Evolutionary conservation across 2,329 filamentous ascomycete genomes (phyloP).

Genomic region (Amesomyces nigricolor): DNA sequence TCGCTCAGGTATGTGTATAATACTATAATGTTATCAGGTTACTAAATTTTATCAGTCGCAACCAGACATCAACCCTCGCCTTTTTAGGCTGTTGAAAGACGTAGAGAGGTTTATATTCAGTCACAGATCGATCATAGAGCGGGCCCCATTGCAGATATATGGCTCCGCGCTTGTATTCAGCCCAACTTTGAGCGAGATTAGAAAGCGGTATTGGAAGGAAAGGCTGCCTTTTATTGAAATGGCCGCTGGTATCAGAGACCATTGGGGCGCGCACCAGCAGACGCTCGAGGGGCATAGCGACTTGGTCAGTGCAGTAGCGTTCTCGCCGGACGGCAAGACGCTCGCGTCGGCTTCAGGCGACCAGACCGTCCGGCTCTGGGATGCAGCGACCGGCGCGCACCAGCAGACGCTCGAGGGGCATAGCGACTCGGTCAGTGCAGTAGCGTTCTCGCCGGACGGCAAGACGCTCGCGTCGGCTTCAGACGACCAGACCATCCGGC

Average conservation of each 20-base stretch:
- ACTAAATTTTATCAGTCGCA: neutral
- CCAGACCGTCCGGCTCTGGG: slow-evolving; percentile 3
- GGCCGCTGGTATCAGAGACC: neutral
- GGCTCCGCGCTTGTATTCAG: slow-evolving; percentile 12
- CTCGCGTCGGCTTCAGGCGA: neutral
- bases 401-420: slow-evolving; percentile 15
- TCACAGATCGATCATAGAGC: slow-evolving; percentile 7
- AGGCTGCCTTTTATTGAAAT: neutral
- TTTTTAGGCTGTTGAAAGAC: neutral
- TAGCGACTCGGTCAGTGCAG: slow-evolving; percentile 5
- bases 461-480: slow-evolving; percentile 10
- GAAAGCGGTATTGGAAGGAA: neutral
- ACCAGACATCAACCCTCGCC: neutral
- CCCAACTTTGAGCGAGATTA: slow-evolving; percentile 1
- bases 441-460: slow-evolving; percentile 15
- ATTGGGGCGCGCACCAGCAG: neutral
- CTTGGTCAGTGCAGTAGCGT: slow-evolving; percentile 14
- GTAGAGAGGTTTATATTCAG: neutral
- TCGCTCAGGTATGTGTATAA: neutral
- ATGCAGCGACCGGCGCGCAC: slow-evolving; percentile 9
- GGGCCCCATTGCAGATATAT: slow-evolving; percentile 13
- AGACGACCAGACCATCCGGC: slow-evolving; percentile 7
- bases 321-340: slow-evolving; percentile 20
- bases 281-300: slow-evolving; percentile 17
- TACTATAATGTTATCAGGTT: too few species aligned